These are phyloP conservation scores for Apiotrichum mycotoxinovorans DNA, from an alignment of 1,284 basidiomycete genomes.

Conservation along the genomic window DNA sequence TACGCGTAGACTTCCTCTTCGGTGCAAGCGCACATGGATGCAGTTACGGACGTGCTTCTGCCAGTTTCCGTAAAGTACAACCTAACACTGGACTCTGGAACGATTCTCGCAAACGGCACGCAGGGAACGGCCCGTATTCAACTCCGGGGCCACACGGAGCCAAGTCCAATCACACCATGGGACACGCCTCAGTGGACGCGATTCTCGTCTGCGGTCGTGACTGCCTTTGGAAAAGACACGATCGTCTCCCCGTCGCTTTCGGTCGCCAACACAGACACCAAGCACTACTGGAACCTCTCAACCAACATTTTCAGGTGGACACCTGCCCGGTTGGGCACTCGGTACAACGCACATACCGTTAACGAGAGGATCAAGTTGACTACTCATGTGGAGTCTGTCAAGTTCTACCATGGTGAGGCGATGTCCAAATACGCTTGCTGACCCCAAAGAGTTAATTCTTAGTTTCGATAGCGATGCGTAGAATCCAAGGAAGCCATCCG, in stretches of 20 bases:
- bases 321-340: conserved; percentile 11
- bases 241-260: conserved; percentile 53
- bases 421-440: background rate
- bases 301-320: conserved; percentile 15
- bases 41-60: conserved; percentile 38
- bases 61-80: conserved; percentile 39
- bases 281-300: conserved; percentile 47
- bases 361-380: conserved; percentile 15
- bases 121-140: background rate
- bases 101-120: conserved; percentile 14
- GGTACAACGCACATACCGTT: conserved; percentile 10
- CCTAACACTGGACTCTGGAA: conserved; percentile 3
- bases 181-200: conserved; percentile 47
- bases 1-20: conserved; percentile 37
- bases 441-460: background rate
- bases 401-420: conserved; percentile 17
- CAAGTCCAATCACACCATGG: conserved; percentile 52
- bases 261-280: conserved; percentile 53
- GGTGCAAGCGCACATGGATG: conserved; percentile 46
- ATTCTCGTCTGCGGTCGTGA: conserved; percentile 48
- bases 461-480: conserved; percentile 9
- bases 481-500: background rate
- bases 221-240: conserved; percentile 48
- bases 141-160: conserved; percentile 38
- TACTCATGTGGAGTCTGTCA: conserved; percentile 12